These are phyloP conservation scores for Amanita jacksonii DNA, from an alignment of 768 basidiomycete species.

Conservation along the genomic window DNA sequence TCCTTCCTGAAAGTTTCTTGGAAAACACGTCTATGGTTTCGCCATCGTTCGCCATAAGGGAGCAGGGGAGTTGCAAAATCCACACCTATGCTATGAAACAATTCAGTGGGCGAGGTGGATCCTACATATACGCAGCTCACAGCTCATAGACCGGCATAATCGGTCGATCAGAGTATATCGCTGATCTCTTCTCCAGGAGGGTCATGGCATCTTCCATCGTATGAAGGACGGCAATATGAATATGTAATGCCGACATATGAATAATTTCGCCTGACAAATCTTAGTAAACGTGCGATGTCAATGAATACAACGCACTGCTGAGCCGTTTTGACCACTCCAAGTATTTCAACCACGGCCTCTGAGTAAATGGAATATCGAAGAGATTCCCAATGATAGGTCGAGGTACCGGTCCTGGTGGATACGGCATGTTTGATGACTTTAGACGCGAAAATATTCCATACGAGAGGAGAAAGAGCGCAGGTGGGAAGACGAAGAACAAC, in stretches of 20 bases:
- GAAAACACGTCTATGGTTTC: no score
- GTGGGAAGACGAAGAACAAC: no score
- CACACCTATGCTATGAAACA: no score
- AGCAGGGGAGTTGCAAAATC: no score
- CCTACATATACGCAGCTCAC: constrained; percentile 11
- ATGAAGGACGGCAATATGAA: constrained; percentile 3
- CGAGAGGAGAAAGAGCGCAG: no score
- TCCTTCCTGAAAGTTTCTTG: no score
- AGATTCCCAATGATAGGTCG: neutral
- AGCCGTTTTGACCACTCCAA: neutral
- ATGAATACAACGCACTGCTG: constrained; percentile 15
- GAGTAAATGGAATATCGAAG: neutral
- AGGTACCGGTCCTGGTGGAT: neutral
- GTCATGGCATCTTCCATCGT: constrained; percentile 3
- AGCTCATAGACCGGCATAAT: constrained; percentile 12
- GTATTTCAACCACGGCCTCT: neutral
- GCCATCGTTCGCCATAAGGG: no score
- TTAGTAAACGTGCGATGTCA: neutral
- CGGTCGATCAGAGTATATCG: constrained; percentile 17
- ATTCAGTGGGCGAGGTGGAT: no score
- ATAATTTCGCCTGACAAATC: constrained; percentile 5
- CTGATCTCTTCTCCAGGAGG: constrained; percentile 10
- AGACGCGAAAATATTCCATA: no score
- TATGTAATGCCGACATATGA: constrained; percentile 2
- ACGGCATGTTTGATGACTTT: neutral